Conservation (phyloP, 2,329 filamentous ascomycete genomes). For the Macrophomina pseudophaseolina region DNA sequence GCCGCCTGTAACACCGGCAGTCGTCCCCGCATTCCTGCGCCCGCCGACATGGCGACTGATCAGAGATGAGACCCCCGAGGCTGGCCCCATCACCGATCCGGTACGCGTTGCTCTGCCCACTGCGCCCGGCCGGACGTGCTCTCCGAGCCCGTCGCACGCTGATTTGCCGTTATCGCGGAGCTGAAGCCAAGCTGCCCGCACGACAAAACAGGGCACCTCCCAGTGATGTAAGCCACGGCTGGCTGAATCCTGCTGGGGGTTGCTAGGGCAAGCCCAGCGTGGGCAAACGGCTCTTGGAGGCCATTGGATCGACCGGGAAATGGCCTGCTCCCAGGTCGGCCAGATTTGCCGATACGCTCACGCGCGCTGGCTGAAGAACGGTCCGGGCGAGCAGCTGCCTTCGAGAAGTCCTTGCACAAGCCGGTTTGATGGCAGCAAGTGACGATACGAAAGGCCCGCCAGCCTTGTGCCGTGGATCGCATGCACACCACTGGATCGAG, state of each 20-base stretch:
- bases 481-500: slow-evolving; percentile 4
- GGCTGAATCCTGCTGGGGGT: slow-evolving; percentile 24
- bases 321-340: slow-evolving; percentile 19
- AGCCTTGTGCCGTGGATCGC: slow-evolving; percentile 25
- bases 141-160: slow-evolving; percentile 9
- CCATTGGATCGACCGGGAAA: slow-evolving; percentile 22
- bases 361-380: slow-evolving; percentile 22
- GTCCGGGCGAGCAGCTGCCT: slow-evolving; percentile 6
- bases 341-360: slow-evolving; percentile 22
- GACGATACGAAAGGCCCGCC: slow-evolving; percentile 5
- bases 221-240: slow-evolving; percentile 22
- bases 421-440: slow-evolving; percentile 15
- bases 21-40: slow-evolving; percentile 24
- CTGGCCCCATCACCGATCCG: slow-evolving; percentile 23
- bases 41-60: slow-evolving; percentile 20
- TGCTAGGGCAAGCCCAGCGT: slow-evolving; percentile 18
- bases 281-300: slow-evolving; percentile 12
- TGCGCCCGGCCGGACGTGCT: slow-evolving; percentile 4
- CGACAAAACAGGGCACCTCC: slow-evolving; percentile 14
- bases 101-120: slow-evolving; percentile 13
- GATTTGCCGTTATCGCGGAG: slow-evolving; percentile 19
- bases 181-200: slow-evolving; percentile 6
- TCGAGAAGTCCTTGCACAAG: slow-evolving; percentile 24
- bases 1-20: slow-evolving; percentile 18
- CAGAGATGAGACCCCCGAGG: slow-evolving; percentile 15